A percentile compares a stretch with the other conserved stretches of the same genome.
Conservation (phyloP, 192 early-diverging fungal species). For the Thamnidium elegans region DNA sequence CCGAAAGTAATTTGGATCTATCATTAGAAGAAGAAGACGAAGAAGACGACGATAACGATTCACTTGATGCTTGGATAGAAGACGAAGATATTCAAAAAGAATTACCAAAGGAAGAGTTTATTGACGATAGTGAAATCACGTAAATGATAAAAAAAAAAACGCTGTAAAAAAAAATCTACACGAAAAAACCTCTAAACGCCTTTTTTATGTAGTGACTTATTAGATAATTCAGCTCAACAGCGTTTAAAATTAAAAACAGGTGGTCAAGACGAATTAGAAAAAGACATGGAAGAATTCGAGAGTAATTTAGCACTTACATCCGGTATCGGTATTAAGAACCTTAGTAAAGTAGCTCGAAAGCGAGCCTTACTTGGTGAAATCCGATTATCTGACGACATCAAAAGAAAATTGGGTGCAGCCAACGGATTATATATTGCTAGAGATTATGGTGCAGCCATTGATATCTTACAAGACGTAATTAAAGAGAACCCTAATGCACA, state of each 20-base stretch:
- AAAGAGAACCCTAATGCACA: conserved; percentile 64
- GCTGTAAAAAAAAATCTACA: not conserved
- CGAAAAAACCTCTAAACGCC: not conserved
- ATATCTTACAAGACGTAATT: conserved; percentile 78
- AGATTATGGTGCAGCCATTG: conserved; percentile 69
- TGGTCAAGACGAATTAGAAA: conserved; percentile 5
- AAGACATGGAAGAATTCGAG: conserved; percentile 28
- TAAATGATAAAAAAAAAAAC: not conserved
- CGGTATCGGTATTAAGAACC: conserved; percentile 28
- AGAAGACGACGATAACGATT: conserved; percentile 1
- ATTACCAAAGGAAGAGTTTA: not conserved
- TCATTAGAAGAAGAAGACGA: conserved; percentile 12
- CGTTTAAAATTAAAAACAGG: conserved; percentile 15
- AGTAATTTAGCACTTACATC: conserved; percentile 20
- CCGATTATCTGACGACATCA: conserved; percentile 45
- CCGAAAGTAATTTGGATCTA: not conserved
- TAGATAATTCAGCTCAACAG: conserved; percentile 2
- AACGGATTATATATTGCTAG: conserved; percentile 70
- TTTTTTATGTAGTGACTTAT: conserved; percentile 6
- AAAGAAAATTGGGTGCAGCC: conserved; percentile 67
- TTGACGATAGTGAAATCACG: conserved; percentile 26
- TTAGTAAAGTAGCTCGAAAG: not conserved
- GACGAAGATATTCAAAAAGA: not conserved
- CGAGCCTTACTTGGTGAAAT: conserved; percentile 13
- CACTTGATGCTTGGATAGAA: not conserved